Conservation (phyloP, 495 filamentous ascomycete species). For the Penicillium cinerascens region DNA sequence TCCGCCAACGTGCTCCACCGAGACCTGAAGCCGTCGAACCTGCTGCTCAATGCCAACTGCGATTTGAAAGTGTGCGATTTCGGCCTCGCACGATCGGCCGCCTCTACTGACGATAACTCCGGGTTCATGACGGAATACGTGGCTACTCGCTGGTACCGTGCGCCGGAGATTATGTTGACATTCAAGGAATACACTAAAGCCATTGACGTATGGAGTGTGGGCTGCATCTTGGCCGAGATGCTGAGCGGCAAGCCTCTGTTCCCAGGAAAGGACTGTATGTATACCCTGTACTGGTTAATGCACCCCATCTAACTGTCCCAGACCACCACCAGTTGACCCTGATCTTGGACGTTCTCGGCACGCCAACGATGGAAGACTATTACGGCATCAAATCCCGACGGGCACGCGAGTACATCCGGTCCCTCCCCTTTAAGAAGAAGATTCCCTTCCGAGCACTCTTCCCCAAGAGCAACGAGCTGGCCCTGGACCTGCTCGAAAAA, state of each 20-base stretch:
- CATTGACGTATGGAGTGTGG: conserved; percentile 99
- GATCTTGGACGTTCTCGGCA: conserved; percentile 96
- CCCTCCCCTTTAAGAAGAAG: conserved; percentile 99
- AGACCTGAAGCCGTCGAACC: conserved; percentile 94
- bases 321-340: conserved; percentile 98
- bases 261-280: conserved; percentile 97
- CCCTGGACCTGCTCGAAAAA: conserved; percentile 91
- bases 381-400: conserved; percentile 99
- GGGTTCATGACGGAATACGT: conserved; percentile 99
- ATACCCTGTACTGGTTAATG: not conserved
- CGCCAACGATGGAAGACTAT: conserved; percentile 99
- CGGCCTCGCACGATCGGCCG: conserved; percentile 88
- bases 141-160: conserved; percentile 97
- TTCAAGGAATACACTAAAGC: conserved; percentile 99
- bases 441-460: conserved; percentile 96
- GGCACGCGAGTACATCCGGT: conserved; percentile 97
- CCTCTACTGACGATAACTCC: conserved; percentile 95
- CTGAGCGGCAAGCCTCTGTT: conserved; percentile 97
- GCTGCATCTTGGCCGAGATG: conserved; percentile 99
- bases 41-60: conserved; percentile 97
- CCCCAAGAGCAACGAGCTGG: conserved; percentile 91
- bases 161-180: conserved; percentile 99
- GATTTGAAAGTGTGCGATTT: conserved; percentile 99
- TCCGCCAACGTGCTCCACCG: conserved; percentile 97
- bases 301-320: conserved; percentile 27